Conservation (phyloP, 345 rosid species). For the Euphorbia peplus region DNA sequence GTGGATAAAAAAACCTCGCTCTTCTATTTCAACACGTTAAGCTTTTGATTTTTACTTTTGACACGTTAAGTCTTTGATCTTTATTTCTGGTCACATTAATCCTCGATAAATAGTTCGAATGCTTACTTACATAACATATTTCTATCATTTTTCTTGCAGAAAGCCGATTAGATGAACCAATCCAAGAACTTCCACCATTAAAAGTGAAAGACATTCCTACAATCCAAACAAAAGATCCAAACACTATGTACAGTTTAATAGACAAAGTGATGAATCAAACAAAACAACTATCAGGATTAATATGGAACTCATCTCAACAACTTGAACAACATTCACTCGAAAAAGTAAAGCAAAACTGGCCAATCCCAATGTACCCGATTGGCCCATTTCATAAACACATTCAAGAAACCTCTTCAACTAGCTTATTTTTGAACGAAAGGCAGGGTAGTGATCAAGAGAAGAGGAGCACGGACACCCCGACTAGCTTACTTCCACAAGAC, state of each 20-base stretch:
- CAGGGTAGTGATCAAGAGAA: too few relatives aligned
- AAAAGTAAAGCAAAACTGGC: slow-evolving; percentile 4
- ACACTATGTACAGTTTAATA: slow-evolving; percentile 4
- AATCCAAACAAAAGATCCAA: slow-evolving; percentile 17
- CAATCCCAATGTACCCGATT: slow-evolving; percentile 25
- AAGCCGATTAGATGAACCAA: slow-evolving; percentile 23
- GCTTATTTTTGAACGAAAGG: too few relatives aligned
- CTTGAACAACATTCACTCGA: slow-evolving; percentile 22
- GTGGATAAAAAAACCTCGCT: too few relatives aligned
- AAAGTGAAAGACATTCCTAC: slow-evolving; percentile 47
- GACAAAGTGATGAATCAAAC: slow-evolving; percentile 12
- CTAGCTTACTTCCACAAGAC: slow-evolving; percentile 29
- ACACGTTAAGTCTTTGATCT: too few relatives aligned
- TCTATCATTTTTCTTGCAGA: too few relatives aligned
- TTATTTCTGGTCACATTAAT: too few relatives aligned
- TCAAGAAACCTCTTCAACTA: too few relatives aligned
- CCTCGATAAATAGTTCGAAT: too few relatives aligned
- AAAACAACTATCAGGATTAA: slow-evolving; percentile 29
- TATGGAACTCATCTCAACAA: slow-evolving; percentile 30
- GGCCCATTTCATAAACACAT: slow-evolving; percentile 41
- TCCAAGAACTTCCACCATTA: slow-evolving; percentile 40
- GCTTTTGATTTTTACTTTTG: too few relatives aligned
- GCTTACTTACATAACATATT: too few relatives aligned
- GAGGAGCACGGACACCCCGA: too few relatives aligned
- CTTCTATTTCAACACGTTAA: too few relatives aligned